Base-by-base conservation (phyloP, 2,329 filamentous ascomycete species). In the Aspergillus fijiensis region DNA sequence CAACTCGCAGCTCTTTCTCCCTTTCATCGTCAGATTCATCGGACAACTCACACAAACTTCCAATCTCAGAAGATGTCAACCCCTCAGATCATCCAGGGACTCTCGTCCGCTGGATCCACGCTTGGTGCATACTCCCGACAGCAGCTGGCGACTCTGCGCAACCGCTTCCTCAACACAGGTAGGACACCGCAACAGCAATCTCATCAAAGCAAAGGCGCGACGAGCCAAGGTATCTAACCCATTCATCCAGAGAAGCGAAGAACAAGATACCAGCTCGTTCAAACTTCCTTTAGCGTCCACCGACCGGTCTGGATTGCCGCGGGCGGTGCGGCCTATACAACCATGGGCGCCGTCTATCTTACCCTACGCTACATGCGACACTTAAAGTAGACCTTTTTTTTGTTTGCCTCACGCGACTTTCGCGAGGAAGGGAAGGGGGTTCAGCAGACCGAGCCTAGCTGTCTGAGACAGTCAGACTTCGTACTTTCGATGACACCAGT, bases 281-380 rank as follows among this genome's bases (percentile, higher is more conserved):
- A 64, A 35, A 73, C 67, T 35, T 71, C 76, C 6, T 56, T 77
- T n/a, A 64, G 55, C 23, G 65, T 68, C 25, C 72, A 75, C 54
- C 66, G 63, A 49, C 72, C 72, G 4, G 72, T 75, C 51, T 75
- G 72, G 72, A 31, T 72, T 14, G 67, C 72, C 3, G 72, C 70
- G 11, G 68, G 58, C 1, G 72, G 70, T 11, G 72, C 68, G 27
- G 62, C 67, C 9, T 75, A 75, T 60, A 74, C 72, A 9, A 72
- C 68, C 4, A 63, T 68, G 58, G 70, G 65, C 2, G 72, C 72
- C 3, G 68, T 73, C 4, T 72, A 69, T 55, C 64, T 75, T 12
- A 73, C 72, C 0, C 67, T 74, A 58, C 67, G 67, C 48, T 72
- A 69, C 49, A 58, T 75, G 59, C 70, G 67, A 45, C 70, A 60